Percentiles rank a stretch among this genome's conserved stretches.
Evolutionary conservation across 129 eudicot genomes (phyloP).

Genomic region (Smallanthus sonchifolius): DNA sequence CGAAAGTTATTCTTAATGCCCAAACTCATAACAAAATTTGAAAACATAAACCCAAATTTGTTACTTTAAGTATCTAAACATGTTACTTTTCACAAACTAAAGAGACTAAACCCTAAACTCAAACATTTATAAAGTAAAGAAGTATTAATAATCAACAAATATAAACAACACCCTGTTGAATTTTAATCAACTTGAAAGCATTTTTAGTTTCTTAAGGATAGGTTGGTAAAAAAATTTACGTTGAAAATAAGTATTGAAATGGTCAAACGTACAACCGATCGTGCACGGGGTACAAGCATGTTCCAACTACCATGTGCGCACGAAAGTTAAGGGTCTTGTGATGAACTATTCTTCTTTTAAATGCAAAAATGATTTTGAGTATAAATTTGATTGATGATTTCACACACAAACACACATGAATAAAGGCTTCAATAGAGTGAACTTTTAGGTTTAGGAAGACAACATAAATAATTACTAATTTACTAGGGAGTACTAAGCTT

Average conservation of each 20-base stretch:
- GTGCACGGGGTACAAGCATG: background rate
- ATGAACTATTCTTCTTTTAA: constrained; percentile 11
- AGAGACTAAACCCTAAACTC: too few relatives aligned
- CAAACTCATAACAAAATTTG: too few relatives aligned
- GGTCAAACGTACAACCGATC: constrained; percentile 16
- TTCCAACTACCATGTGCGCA: constrained; percentile 19
- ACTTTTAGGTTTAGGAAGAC: constrained; percentile 7
- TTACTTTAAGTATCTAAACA: too few relatives aligned
- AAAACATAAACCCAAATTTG: too few relatives aligned
- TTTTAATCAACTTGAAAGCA: background rate
- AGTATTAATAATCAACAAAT: background rate
- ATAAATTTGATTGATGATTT: constrained; percentile 18
- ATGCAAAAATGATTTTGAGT: constrained; percentile 3
- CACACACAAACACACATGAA: constrained; percentile 25
- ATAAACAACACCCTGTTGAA: background rate
- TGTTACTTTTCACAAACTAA: too few relatives aligned
- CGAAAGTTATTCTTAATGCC: too few relatives aligned
- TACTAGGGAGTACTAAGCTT: background rate
- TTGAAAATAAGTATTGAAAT: background rate
- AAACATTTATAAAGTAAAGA: too few relatives aligned
- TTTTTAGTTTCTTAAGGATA: background rate
- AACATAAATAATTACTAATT: background rate
- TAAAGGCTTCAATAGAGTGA: constrained; percentile 28
- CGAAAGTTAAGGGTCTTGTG: constrained; percentile 17
- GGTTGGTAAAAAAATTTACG: background rate